A percentile compares a stretch with the other conserved stretches of the same genome.
phyloP scores from a whole-genome alignment of 2,329 filamentous ascomycete genomes.

The Fusarium brevicatenulatum region DNA sequence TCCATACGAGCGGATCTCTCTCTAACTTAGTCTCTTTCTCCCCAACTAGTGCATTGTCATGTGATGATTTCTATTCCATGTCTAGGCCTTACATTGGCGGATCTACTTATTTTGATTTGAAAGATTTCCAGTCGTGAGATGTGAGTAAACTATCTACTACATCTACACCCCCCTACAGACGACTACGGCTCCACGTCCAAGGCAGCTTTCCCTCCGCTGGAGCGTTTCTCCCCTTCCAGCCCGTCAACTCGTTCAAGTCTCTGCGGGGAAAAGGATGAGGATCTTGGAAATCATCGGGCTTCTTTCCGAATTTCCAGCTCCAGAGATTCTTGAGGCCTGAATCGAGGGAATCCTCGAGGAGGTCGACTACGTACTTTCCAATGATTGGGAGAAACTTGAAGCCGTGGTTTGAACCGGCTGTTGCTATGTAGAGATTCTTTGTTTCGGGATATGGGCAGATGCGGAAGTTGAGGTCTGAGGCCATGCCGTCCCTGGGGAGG shows the following conservation, averaged over 20 bases:
- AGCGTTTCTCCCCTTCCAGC: constrained; percentile 37
- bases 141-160: constrained; percentile 3
- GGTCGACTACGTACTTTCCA: constrained; percentile 57
- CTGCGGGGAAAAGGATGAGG: constrained; percentile 36
- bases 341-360: constrained; percentile 48
- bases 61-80: constrained; percentile 15
- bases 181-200: constrained; percentile 39
- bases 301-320: constrained; percentile 43
- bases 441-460: constrained; percentile 33
- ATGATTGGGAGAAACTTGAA: constrained; percentile 65
- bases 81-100: not conserved
- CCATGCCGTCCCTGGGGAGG: constrained; percentile 45
- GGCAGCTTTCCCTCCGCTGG: constrained; percentile 36
- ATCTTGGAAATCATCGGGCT: constrained; percentile 32
- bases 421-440: constrained; percentile 58
- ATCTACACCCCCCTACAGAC: constrained; percentile 12
- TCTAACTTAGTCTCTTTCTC: not conserved
- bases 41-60: constrained; percentile 24
- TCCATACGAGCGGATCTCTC: constrained; percentile 9
- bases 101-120: not conserved
- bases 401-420: constrained; percentile 62
- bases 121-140: constrained; percentile 15
- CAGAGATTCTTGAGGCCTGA: constrained; percentile 54
- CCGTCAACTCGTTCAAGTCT: constrained; percentile 32
- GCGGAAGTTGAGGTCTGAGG: constrained; percentile 45